These are phyloP conservation scores for Mangifera indica DNA, from an alignment of 345 rosid species.

Conservation along the genomic window DNA sequence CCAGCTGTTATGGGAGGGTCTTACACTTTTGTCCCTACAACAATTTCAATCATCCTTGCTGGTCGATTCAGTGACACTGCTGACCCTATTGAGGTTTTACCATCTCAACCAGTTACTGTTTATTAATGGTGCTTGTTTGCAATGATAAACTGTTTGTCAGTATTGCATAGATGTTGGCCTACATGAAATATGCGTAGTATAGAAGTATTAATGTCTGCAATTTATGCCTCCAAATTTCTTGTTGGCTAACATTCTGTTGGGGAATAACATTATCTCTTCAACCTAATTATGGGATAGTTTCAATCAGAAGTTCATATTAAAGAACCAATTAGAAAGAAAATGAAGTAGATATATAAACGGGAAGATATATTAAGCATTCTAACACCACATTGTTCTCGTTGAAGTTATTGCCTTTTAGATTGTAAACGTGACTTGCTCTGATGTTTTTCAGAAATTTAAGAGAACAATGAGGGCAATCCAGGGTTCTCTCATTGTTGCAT, in stretches of 20 bases:
- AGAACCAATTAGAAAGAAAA: not conserved
- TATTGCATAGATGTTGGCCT: not conserved
- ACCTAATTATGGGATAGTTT: not conserved
- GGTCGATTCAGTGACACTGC: conserved; percentile 61
- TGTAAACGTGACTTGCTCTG: conserved; percentile 17
- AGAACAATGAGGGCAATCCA: conserved; percentile 90
- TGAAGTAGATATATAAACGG: not conserved
- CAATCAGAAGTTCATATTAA: not conserved
- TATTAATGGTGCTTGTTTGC: conserved; percentile 10
- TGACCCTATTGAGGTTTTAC: conserved; percentile 69
- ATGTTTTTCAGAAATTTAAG: conserved; percentile 60
- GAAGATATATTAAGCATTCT: not conserved
- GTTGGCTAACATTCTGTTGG: not conserved
- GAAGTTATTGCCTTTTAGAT: not conserved
- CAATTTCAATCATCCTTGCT: conserved; percentile 90
- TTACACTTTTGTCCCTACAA: conserved; percentile 82
- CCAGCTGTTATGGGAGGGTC: conserved; percentile 97
- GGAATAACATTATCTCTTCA: not conserved
- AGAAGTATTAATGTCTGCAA: not conserved
- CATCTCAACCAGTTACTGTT: conserved; percentile 20
- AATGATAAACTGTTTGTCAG: not conserved
- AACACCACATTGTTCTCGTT: not conserved
- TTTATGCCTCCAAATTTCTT: not conserved
- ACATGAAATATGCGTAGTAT: not conserved
- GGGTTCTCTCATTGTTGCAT: conserved; percentile 92